Base-by-base conservation (phyloP, 306 rosid species). In the Mimosa bimucronata region DNA sequence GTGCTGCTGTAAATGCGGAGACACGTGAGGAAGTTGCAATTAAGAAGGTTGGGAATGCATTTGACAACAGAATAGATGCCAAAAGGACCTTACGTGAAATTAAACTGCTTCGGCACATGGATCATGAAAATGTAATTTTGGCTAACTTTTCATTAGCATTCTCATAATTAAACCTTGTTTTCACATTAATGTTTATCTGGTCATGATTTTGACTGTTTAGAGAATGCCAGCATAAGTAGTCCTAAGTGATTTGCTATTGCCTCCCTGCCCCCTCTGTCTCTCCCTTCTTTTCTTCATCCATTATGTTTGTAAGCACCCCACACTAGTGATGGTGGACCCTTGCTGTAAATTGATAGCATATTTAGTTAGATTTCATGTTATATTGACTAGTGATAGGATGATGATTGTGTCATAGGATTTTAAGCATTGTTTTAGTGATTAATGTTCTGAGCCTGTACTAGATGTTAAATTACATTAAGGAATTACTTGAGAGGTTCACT, bases 1-100 rank as follows among this genome's bases (percentile, higher is more conserved):
- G 98, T 87, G 94, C 97, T 89, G 98, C 97, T 73, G 80, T 85
- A 74, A 94, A 94, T 72, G 88, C 90, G 6, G 94, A 91, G 92
- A 91, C 97, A 9, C 78, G 74, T 62, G 97, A 94, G 85, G 97
- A 91, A 86, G 97, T 94, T 88, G 98, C 98, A 53, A 92, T 94
- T 83, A 94, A 94, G 98, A 94, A 94, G 94, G 77, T 94, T 84
- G 98, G 98, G 53, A 94, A 94, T 84, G 97, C 98, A 82, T 94
- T 94, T 85, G 98, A 94, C 91, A 92, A 92, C 87, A 92, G 90
- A 85, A 94, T 94, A 46, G 97, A 94, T 77, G 97, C 97, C 83
- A 94, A 92, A 83, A 89, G 98, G 89, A 94, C 94, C 70, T 83
- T 94, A 62, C 97, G 97, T 50, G 98, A 94, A 87, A 94, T 94